Evolutionary conservation across 306 rosid genomes (phyloP).

Genomic region (Malus sylvestris): DNA sequence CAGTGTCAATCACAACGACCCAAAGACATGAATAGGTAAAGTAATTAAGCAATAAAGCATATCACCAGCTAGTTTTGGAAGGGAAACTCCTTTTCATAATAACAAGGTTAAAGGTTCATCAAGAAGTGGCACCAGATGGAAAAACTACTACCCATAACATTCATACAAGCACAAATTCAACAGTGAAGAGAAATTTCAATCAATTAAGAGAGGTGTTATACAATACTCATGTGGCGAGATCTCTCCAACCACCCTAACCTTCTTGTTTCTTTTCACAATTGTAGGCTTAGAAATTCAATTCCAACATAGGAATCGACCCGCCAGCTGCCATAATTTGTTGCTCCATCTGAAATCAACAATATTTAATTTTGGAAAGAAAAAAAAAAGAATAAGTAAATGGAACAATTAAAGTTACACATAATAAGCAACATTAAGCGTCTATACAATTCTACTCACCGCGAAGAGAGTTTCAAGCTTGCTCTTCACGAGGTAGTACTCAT

Average conservation of each 20-base stretch:
- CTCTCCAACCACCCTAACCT: conserved; percentile 37
- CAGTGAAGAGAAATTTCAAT: conserved; percentile 30
- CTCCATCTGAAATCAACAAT: conserved; percentile 66
- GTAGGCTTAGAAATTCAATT: conserved; percentile 38
- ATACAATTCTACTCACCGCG: conserved; percentile 39
- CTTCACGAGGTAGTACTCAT: conserved; percentile 75
- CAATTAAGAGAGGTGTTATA: conserved; percentile 20
- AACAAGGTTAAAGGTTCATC: background rate
- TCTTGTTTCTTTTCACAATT: conserved; percentile 8
- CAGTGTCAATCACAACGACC: background rate
- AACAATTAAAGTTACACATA: background rate
- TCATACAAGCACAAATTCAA: conserved; percentile 45
- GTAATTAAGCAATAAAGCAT: background rate
- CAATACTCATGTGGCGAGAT: conserved; percentile 19
- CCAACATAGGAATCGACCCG: conserved; percentile 71
- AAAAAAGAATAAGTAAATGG: background rate
- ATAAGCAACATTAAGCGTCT: background rate
- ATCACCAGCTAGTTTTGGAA: background rate
- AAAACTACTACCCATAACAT: conserved; percentile 24
- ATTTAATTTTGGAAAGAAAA: background rate
- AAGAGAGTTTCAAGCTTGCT: conserved; percentile 77
- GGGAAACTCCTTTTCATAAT: conserved; percentile 17
- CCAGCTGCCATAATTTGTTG: conserved; percentile 90
- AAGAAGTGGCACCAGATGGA: conserved; percentile 12
- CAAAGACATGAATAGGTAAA: background rate